Conservation (phyloP, 2,329 filamentous ascomycete genomes). For the Sodiomyces alkalinus region DNA sequence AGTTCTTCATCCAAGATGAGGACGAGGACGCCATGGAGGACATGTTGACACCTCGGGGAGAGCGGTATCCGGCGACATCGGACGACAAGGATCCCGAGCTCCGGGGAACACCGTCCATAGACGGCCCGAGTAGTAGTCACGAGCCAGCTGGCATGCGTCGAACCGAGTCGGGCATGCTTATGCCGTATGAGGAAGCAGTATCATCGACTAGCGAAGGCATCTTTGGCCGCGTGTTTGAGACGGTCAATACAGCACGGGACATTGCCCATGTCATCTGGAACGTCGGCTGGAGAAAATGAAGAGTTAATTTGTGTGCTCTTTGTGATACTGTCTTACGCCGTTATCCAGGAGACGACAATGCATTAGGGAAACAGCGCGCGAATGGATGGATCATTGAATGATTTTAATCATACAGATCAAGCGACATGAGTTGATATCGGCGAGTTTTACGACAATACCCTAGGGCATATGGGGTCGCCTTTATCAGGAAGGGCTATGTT, state of each 20-base stretch:
- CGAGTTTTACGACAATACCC: no score
- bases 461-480: no score
- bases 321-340: no score
- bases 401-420: no score
- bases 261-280: constrained; percentile 61
- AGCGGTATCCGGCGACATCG: constrained; percentile 9
- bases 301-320: background rate
- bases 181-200: constrained; percentile 70
- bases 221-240: constrained; percentile 68
- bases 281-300: constrained; percentile 46
- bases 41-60: constrained; percentile 6
- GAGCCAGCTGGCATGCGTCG: constrained; percentile 52
- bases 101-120: constrained; percentile 32
- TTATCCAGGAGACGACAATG: no score
- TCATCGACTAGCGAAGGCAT: constrained; percentile 44
- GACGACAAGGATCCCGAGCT: constrained; percentile 16
- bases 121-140: constrained; percentile 31
- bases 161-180: constrained; percentile 79
- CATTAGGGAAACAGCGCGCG: no score
- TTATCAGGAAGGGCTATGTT: no score
- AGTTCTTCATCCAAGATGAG: constrained; percentile 46
- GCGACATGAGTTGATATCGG: no score
- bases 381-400: no score
- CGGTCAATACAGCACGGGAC: constrained; percentile 56
- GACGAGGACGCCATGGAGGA: constrained; percentile 42